Percentiles rank a stretch among this genome's conserved stretches.
Evolutionary conservation across 345 rosid genomes (phyloP).

Genomic region (Murraya paniculata): DNA sequence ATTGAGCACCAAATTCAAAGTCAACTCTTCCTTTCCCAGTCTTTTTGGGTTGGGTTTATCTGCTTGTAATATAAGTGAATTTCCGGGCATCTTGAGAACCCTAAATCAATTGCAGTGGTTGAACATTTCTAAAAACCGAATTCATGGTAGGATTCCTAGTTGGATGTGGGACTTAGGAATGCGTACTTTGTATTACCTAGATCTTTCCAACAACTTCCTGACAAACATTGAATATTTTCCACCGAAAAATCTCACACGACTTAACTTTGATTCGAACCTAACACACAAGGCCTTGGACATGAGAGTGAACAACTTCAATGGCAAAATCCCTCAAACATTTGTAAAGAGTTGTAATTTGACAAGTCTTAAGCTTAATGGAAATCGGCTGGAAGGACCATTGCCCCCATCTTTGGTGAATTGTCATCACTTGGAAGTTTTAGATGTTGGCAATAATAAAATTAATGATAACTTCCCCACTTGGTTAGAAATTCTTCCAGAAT

Average conservation of each 20-base stretch:
- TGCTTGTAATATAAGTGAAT: not conserved
- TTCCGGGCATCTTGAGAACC: not conserved
- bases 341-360: not conserved
- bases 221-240: not conserved
- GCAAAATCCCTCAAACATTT: not conserved
- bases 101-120: not conserved
- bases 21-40: not conserved
- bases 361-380: not conserved
- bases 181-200: too few relatives aligned
- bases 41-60: not conserved
- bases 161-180: too few relatives aligned
- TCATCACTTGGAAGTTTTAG: not conserved
- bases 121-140: not conserved
- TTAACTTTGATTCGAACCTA: too few relatives aligned
- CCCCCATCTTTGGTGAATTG: not conserved
- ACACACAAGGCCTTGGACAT: not conserved
- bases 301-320: not conserved
- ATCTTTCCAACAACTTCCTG: not conserved
- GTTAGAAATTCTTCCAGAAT: not conserved
- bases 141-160: too few relatives aligned
- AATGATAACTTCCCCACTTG: not conserved
- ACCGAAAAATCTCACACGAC: too few relatives aligned
- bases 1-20: not conserved
- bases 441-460: not conserved
- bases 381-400: not conserved